Evolutionary conservation across 768 basidiomycete genomes (phyloP), one percentile per base, ranked within the genome.

Genomic region (Collybia nuda): DNA sequence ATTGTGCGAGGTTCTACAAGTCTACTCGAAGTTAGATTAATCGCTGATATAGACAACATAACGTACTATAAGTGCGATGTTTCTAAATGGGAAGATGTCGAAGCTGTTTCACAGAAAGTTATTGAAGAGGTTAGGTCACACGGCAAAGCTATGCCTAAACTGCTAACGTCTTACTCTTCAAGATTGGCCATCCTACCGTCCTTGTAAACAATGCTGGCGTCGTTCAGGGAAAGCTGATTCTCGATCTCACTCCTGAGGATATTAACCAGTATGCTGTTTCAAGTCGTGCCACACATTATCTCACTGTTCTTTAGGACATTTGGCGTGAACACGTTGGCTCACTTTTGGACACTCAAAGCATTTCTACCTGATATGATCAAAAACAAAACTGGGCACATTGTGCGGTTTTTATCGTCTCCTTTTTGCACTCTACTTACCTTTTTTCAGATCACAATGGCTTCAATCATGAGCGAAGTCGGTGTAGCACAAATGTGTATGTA

Each of bases 201-300:
- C 71, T 99, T 19, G 75, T 99, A 58, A 98, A 98, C 71, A 98
- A 96, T 62, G 97, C 96, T 0, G 97, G 95, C 17, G 85, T 97
- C 50, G 91, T 90, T 21, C 90, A 94, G 68, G 93, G 94, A 21
- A 95, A 94, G 59, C 70, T 85, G 2, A 70, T 99, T 26, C 70
- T 95, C 11, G 94, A 98, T 60, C 73, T 97, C 51, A 72, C 68
- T 2, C 79, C 88, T 4, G 77, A 82, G 47, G 96, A 99, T 60
- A 67, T 98, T 40, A 72, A 81, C 56, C 86, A 93, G 96, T 97
- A 52, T 26, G 65, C 54, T 29, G 12, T 23, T 15, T 53, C 5
- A 21, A 23, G 6, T 5, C 28, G 9, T 2, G 11, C 15, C 15
- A 17, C 8, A 12, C 44, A 44, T 56, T 52, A 52, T 42, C 9